Percentiles rank a stretch among this genome's conserved stretches.
Conservation (phyloP, 2,329 filamentous ascomycete species). For the Myriangium duriaei region DNA sequence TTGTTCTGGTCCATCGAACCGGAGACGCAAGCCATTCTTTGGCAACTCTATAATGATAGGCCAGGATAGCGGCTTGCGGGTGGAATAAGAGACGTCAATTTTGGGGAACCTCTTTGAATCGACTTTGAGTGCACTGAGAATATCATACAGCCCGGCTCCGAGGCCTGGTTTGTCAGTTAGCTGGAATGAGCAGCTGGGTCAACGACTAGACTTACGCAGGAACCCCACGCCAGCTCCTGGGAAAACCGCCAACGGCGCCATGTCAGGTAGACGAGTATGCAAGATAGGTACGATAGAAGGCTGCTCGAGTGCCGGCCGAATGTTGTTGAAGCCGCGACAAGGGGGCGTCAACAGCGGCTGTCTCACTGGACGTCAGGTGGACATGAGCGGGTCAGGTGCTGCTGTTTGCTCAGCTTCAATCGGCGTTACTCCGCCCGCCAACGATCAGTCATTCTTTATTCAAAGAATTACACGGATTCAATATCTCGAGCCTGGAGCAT, state of each 20-base stretch:
- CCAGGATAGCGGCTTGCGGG: constrained; percentile 58
- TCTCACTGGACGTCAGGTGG: neutral
- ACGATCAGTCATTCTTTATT: no score
- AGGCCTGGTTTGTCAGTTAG: constrained; percentile 48
- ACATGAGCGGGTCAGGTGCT: neutral
- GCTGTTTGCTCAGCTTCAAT: no score
- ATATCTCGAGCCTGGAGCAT: no score
- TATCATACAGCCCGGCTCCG: constrained; percentile 81
- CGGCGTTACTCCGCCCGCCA: no score
- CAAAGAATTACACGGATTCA: no score
- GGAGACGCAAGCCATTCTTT: constrained; percentile 74
- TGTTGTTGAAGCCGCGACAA: neutral
- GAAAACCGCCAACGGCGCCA: constrained; percentile 10
- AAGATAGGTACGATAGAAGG: neutral
- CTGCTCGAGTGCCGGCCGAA: neutral
- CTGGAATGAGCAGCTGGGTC: constrained; percentile 1
- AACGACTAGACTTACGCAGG: constrained; percentile 3
- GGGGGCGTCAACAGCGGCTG: no score
- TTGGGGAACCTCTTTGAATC: constrained; percentile 72
- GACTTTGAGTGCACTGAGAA: constrained; percentile 75
- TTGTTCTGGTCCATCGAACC: constrained; percentile 90
- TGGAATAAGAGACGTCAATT: constrained; percentile 71
- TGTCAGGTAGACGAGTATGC: constrained; percentile 4
- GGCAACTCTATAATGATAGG: constrained; percentile 67
- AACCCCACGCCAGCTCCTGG: constrained; percentile 6